Evolutionary conservation across 192 early-diverging fungal species (phyloP), one percentile per base, ranked within the genome.

Genomic region (Linnemannia schmuckeri): DNA sequence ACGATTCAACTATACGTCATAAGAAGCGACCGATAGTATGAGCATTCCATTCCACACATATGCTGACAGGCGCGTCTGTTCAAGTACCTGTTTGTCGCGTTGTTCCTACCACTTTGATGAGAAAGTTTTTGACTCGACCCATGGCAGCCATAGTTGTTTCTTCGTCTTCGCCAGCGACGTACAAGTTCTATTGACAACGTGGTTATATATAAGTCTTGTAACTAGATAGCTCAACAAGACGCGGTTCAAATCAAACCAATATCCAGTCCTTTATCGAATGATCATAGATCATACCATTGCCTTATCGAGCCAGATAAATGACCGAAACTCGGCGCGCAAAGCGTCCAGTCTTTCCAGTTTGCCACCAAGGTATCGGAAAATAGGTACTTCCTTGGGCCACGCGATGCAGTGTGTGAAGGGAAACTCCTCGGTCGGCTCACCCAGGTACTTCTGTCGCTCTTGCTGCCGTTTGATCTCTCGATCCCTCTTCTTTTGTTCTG

Each of bases 241-340:
- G 8, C 8, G 12, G 30, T 33, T 66, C 12, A 30, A 33, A 33
- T 6, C 8, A 27, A 33, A 0, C 30, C 30, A 2, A 24, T 12
- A 33, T 33, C 7, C 27, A 66, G 12, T 24, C 3, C 61, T 33
- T 38, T n/a, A 8, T 61, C 18, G 7, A n/a, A 4, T 20, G 18
- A 52, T 12, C 27, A 3, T 30, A 6, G 27, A 22, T 42, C 69
- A 37, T 78, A 79, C 78, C 70, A 79, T 55, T 66, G 75, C 30
- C 6, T 73, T 55, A 3, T 87, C 85, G 6, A 87, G 72, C 85
- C 85, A 87, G 9, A 87, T 87, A n/a, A 61, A 87, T 10, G 70
- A 78, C 42, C 63, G 57, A 75, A 66, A 87, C 42, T 87, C 85
- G 22, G 72, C 66, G 40, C 85, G 73, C 27, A 81, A 3, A 0